Conservation (phyloP, 2,329 filamentous ascomycete species). For the Beauveria brongniartii region DNA sequence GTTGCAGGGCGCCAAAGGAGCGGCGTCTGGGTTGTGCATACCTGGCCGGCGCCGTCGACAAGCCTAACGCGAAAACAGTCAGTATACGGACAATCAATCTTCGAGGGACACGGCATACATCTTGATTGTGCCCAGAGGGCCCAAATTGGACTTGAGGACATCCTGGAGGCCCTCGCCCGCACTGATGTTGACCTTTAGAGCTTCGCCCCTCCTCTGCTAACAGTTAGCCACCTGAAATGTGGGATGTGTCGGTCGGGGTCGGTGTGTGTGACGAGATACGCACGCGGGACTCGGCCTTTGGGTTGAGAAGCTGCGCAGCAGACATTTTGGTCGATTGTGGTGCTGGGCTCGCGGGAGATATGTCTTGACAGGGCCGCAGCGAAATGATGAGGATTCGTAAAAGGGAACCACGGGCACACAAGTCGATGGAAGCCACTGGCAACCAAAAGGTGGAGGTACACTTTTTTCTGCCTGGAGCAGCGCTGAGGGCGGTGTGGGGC, state of each 20-base stretch:
- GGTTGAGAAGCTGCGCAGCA: slow-evolving; percentile 95
- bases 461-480: slow-evolving; percentile 14
- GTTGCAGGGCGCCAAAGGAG: slow-evolving; percentile 17
- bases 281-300: slow-evolving; percentile 96
- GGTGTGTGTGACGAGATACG: slow-evolving; percentile 27
- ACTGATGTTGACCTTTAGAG: slow-evolving; percentile 91
- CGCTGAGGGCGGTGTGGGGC: slow-evolving; percentile 14
- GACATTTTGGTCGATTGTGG: slow-evolving; percentile 55
- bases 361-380: slow-evolving; percentile 9
- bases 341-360: slow-evolving; percentile 1
- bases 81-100: slow-evolving; percentile 16
- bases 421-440: slow-evolving; percentile 11
- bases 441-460: slow-evolving; percentile 15
- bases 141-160: slow-evolving; percentile 94
- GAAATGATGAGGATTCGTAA: slow-evolving; percentile 4
- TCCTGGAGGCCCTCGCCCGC: slow-evolving; percentile 88
- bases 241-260: slow-evolving; percentile 15
- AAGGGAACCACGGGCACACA: slow-evolving; percentile 3
- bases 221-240: slow-evolving; percentile 20
- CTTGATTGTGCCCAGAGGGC: slow-evolving; percentile 89
- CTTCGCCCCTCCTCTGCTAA: slow-evolving; percentile 83
- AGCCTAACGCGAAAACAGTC: slow-evolving; percentile 37
- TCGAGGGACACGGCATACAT: slow-evolving; percentile 51
- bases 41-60: slow-evolving; percentile 62
- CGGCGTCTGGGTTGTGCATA: slow-evolving; percentile 30